Conservation (phyloP, 345 rosid genomes). For the Eutrema yunnanense region DNA sequence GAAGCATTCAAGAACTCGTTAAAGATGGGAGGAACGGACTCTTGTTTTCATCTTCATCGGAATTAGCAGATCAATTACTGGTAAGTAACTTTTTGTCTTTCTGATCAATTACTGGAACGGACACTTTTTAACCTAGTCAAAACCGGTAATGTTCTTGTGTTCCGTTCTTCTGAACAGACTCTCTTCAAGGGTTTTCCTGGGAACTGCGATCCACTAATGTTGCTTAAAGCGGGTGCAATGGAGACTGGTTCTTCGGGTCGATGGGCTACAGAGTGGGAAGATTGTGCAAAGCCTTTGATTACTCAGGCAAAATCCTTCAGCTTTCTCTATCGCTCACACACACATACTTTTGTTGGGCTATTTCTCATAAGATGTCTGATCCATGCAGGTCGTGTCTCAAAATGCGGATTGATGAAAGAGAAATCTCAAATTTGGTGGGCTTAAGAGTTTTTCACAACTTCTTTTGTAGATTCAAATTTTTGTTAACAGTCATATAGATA, state of each 20-base stretch:
- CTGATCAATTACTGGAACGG: not conserved
- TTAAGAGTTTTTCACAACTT: not conserved
- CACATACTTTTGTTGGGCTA: not conserved
- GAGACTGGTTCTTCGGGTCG: conserved; percentile 65
- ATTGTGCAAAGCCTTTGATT: conserved; percentile 72
- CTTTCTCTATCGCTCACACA: not conserved
- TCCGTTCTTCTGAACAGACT: conserved; percentile 40
- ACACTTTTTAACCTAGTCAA: not conserved
- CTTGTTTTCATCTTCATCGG: conserved; percentile 93
- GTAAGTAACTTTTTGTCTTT: conserved; percentile 33
- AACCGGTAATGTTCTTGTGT: not conserved
- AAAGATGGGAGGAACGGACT: conserved; percentile 77
- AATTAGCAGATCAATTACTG: conserved; percentile 78
- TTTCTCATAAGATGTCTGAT: conserved; percentile 11
- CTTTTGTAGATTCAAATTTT: conserved; percentile 10
- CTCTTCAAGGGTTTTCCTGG: conserved; percentile 82
- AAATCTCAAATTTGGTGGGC: not conserved
- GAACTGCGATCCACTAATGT: conserved; percentile 48
- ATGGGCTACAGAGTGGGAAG: conserved; percentile 93
- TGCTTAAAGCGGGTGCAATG: conserved; percentile 58
- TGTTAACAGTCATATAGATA: conserved; percentile 12
- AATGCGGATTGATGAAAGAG: not conserved
- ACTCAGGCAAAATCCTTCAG: conserved; percentile 36
- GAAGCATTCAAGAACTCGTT: conserved; percentile 85
- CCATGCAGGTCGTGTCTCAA: conserved; percentile 25